phyloP scores from a whole-genome alignment of 176 grass and related monocot species.

The Miscanthus lutarioriparius region DNA sequence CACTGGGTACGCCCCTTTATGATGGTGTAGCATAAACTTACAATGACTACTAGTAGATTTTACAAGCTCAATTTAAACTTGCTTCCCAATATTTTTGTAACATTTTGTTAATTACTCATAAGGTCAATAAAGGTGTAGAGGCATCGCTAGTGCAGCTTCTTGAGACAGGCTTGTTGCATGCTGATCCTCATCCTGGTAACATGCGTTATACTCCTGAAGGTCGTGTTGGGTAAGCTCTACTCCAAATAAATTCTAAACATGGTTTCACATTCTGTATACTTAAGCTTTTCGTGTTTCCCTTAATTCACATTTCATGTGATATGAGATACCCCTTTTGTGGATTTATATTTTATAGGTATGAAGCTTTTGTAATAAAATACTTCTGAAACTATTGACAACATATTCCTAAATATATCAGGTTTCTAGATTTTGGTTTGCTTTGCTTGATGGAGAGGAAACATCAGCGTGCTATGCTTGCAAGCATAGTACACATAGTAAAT shows the following conservation, averaged over 20 bases:
- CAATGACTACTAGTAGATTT: constrained; percentile 30
- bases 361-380: constrained; percentile 3
- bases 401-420: constrained; percentile 53
- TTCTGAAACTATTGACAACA: constrained; percentile 16
- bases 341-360: not conserved
- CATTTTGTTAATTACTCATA: constrained; percentile 26
- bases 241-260: constrained; percentile 24
- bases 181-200: constrained; percentile 94
- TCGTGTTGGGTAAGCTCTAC: constrained; percentile 63
- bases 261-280: not conserved
- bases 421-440: constrained; percentile 98
- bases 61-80: constrained; percentile 16
- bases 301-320: not conserved
- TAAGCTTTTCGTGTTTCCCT: not conserved
- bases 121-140: constrained; percentile 95
- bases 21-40: constrained; percentile 17
- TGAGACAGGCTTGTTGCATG: constrained; percentile 95
- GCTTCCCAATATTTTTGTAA: constrained; percentile 10
- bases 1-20: no score
- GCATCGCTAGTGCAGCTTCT: constrained; percentile 88
- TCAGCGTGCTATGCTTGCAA: constrained; percentile 87
- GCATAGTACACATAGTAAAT: constrained; percentile 86
- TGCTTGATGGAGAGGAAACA: constrained; percentile 95
- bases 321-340: not conserved
- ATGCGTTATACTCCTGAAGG: constrained; percentile 88